These are phyloP conservation scores for Domatiomyces catenatus DNA, from an alignment of 2,329 filamentous ascomycete species.

Conservation along the genomic window DNA sequence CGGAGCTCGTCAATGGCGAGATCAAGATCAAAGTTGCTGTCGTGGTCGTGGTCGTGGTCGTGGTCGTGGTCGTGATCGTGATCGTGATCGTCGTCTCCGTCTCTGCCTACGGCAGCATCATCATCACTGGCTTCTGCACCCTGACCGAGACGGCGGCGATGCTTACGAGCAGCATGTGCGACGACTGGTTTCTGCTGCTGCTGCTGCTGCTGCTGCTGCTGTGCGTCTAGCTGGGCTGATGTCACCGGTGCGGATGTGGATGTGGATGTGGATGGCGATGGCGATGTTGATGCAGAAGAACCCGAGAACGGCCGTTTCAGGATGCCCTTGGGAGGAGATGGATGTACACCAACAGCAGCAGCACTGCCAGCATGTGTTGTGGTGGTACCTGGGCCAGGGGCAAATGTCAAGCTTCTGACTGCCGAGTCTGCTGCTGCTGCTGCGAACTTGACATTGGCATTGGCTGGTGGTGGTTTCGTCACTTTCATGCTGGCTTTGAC, in stretches of 20 bases:
- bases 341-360: not conserved
- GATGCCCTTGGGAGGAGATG: conserved; percentile 2
- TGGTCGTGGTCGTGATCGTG: conserved; percentile 14
- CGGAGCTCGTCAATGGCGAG: conserved; percentile 31
- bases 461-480: conserved; percentile 4
- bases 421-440: conserved; percentile 2
- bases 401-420: not conserved
- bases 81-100: conserved; percentile 7
- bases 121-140: too few relatives aligned
- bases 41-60: conserved; percentile 21
- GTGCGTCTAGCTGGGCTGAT: conserved; percentile 20
- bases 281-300: not conserved
- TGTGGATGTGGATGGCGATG: conserved; percentile 1
- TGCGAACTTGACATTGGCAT: not conserved
- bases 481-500: conserved; percentile 14
- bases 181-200: too few relatives aligned
- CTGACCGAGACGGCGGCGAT: too few relatives aligned
- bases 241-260: conserved; percentile 8
- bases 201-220: too few relatives aligned
- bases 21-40: conserved; percentile 25
- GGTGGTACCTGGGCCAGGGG: too few relatives aligned
- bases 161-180: too few relatives aligned
- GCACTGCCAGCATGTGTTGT: not conserved
- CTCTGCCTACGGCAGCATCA: not conserved
- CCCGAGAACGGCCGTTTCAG: conserved; percentile 2